Evolutionary conservation across 2,329 filamentous ascomycete species (phyloP), one percentile per base, ranked within the genome.

Genomic region (Ciborinia camelliae): DNA sequence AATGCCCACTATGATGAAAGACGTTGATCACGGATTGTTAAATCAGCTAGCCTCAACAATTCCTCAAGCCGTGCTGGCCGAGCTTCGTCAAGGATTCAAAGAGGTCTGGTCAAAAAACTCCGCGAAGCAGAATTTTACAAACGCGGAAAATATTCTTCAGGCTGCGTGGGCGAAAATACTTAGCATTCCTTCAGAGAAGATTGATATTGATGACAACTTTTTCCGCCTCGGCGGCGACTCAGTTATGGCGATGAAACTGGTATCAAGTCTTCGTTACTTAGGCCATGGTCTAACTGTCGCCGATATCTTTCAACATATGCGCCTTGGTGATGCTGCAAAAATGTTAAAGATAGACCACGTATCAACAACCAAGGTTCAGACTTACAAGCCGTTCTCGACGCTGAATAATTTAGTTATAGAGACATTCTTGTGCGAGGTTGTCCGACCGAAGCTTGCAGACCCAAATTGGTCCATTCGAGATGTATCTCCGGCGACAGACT

Each of bases 161-260:
- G 66, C 70, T 50, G 50, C 69, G 0, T 78, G 75, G 73, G 71
- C 74, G 3, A 67, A 68, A 12, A 68, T 77, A 1, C 69, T 77
- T 15, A 57, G 64, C 9, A 69, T 76, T 14, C 39, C 55, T 1
- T 51, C 70, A 1, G 70, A 73, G 20, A 64, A 73, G 26, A 81
- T 70, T 59, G 68, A 66, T 32, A 45, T 67, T 18, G 65, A 72
- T 41, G 77, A 78, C 59, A 79, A 76, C 68, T 81, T 81, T 71
- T 78, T 78, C 63, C 70, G 69, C 5, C 68, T 78, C 0, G 76
- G 76, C 15, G 77, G 77, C 20, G 76, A 77, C 62, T 78, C 76
- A 0, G 67, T 78, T 1, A 54, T 69, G 23, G 76, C 76, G 0
- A 80, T 79, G 74, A 81, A 79, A 54, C 67, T 84, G 9, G 81